A percentile compares a stretch with the other conserved stretches of the same genome.
Conservation (phyloP, 225 moss, liverwort and hornwort species). For the Polytrichum commune region DNA sequence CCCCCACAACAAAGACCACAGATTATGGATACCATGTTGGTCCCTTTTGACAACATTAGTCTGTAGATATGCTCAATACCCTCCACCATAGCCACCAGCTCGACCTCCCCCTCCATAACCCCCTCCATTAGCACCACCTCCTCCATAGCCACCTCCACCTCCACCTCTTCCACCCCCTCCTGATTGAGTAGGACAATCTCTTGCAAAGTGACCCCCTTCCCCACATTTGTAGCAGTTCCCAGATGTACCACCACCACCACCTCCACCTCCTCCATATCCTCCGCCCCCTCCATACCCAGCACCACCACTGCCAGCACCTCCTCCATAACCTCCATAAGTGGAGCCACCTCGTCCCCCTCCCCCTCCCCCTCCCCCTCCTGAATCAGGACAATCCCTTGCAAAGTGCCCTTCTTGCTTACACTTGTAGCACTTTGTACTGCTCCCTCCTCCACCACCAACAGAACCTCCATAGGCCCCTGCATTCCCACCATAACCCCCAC, state of each 20-base stretch:
- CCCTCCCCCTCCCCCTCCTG: slow-evolving; percentile 42
- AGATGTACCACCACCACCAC: slow-evolving; percentile 14
- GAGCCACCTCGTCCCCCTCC: slow-evolving; percentile 59
- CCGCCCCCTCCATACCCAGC: slow-evolving; percentile 31
- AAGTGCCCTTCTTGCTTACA: slow-evolving; percentile 88
- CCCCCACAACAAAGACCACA: background rate
- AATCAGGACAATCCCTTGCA: slow-evolving; percentile 65
- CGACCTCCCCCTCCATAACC: slow-evolving; percentile 35
- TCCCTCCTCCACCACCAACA: slow-evolving; percentile 41
- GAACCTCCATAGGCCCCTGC: slow-evolving; percentile 35
- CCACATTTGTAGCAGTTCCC: slow-evolving; percentile 79
- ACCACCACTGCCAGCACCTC: slow-evolving; percentile 33
- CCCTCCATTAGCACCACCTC: slow-evolving; percentile 41
- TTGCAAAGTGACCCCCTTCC: slow-evolving; percentile 76
- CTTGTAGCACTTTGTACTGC: slow-evolving; percentile 60
- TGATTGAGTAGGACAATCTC: slow-evolving; percentile 64
- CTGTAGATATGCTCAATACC: slow-evolving; percentile 29
- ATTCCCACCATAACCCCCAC: slow-evolving; percentile 19
- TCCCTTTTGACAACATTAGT: background rate
- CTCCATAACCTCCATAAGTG: slow-evolving; percentile 48
- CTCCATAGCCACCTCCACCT: slow-evolving; percentile 54
- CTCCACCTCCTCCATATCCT: slow-evolving; percentile 24
- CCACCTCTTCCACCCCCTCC: slow-evolving; percentile 46
- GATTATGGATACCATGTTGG: background rate
- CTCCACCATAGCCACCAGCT: slow-evolving; percentile 51